phyloP scores from a whole-genome alignment of 2,329 filamentous ascomycete genomes.

The Venturiaceae sp. region DNA sequence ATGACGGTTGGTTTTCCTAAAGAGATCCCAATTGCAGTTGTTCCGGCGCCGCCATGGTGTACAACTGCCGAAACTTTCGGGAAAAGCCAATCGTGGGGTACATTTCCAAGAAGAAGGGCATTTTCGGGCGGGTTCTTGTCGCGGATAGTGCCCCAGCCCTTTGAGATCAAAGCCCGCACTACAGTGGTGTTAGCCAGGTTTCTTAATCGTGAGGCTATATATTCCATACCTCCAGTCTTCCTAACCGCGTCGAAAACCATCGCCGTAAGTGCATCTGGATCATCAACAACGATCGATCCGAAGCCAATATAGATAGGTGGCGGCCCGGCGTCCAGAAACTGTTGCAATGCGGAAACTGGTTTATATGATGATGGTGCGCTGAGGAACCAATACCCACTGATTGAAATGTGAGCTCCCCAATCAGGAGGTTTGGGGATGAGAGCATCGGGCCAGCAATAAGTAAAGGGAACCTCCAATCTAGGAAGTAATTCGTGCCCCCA shows the following conservation, averaged over 20 bases:
- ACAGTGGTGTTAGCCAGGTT: not conserved
- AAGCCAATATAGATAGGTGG: constrained; percentile 91
- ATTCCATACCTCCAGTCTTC: constrained; percentile 58
- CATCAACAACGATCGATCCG: constrained; percentile 87
- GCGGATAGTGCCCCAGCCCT: constrained; percentile 89
- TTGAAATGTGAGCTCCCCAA: constrained; percentile 93
- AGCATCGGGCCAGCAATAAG: constrained; percentile 92
- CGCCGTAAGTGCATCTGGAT: constrained; percentile 78
- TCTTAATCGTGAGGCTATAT: not conserved
- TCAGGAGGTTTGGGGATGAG: constrained; percentile 88
- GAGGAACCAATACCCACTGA: constrained; percentile 97
- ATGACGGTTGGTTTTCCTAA: constrained; percentile 91
- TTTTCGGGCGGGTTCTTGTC: constrained; percentile 51
- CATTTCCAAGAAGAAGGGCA: constrained; percentile 79
- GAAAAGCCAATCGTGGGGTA: constrained; percentile 96
- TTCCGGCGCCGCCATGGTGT: constrained; percentile 91
- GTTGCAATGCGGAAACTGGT: constrained; percentile 65
- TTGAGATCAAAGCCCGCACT: constrained; percentile 83
- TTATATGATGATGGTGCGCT: constrained; percentile 62
- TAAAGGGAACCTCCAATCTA: constrained; percentile 81
- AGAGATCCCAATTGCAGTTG: constrained; percentile 83
- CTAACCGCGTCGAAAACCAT: constrained; percentile 88
- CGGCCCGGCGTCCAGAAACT: constrained; percentile 74
- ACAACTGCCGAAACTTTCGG: constrained; percentile 84
- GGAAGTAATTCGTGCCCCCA: constrained; percentile 85